Percentiles rank a stretch among this genome's conserved stretches.
Conservation (phyloP, 176 grass and related monocot genomes). For the Lolium perenne region DNA sequence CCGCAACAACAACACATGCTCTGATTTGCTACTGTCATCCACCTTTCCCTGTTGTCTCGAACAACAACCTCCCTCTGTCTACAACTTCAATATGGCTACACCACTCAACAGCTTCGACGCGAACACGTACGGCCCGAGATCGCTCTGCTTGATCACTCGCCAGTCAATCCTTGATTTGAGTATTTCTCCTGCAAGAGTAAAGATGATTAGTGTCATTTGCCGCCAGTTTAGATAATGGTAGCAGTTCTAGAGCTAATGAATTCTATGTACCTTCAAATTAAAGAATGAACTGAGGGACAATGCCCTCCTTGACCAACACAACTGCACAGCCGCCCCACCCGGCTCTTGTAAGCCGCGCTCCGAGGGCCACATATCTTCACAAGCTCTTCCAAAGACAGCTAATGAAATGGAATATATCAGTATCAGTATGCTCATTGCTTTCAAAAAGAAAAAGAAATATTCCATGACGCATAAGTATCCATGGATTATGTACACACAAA, state of each 20-base stretch:
- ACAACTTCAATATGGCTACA: conserved; percentile 82
- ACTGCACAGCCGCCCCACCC: conserved; percentile 94
- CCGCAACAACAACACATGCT: too few species aligned
- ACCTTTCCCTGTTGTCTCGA: too few species aligned
- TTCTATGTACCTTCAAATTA: conserved; percentile 77
- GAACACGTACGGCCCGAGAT: conserved; percentile 80
- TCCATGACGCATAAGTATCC: neutral
- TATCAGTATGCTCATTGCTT: neutral
- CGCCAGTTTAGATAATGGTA: neutral
- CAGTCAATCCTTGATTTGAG: conserved; percentile 74
- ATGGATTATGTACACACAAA: neutral
- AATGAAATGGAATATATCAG: conserved; percentile 3
- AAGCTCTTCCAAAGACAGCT: conserved; percentile 97
- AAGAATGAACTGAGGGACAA: conserved; percentile 90
- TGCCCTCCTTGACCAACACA: conserved; percentile 82
- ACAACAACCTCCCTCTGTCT: neutral
- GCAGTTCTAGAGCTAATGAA: neutral
- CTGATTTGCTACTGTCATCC: too few species aligned
- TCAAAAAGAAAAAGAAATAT: neutral
- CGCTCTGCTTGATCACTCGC: conserved; percentile 63
- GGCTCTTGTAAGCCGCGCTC: conserved; percentile 87
- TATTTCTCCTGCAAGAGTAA: conserved; percentile 61
- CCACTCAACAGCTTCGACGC: conserved; percentile 95
- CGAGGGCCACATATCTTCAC: conserved; percentile 40
- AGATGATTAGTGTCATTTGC: neutral